phyloP scores from a whole-genome alignment of 306 rosid genomes.

The Arachis stenosperma region DNA sequence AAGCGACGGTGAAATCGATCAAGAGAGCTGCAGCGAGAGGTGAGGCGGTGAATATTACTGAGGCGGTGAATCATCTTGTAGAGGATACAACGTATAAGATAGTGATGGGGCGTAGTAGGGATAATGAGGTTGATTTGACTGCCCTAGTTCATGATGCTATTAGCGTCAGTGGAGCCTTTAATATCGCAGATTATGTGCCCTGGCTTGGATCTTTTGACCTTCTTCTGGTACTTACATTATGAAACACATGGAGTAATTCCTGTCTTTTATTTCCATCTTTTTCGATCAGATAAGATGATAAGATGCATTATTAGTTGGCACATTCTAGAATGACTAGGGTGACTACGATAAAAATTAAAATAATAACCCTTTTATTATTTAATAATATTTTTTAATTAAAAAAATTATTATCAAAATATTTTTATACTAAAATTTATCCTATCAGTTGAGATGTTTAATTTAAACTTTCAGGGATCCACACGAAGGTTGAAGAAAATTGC shows the following conservation, averaged over 20 bases:
- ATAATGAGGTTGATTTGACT: conserved; percentile 34
- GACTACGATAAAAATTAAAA: too few relatives aligned
- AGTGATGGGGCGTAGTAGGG: conserved; percentile 26
- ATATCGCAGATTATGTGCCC: conserved; percentile 44
- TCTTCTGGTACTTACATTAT: conserved; percentile 35
- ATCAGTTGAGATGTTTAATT: neutral
- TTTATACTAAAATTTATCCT: too few relatives aligned
- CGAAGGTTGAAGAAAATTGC: conserved; percentile 21
- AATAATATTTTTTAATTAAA: too few relatives aligned
- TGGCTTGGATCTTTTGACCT: conserved; percentile 28
- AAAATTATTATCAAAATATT: too few relatives aligned
- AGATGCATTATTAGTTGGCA: too few relatives aligned
- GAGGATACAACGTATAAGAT: conserved; percentile 27
- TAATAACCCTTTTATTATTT: too few relatives aligned
- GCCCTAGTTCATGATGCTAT: neutral
- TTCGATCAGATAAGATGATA: too few relatives aligned
- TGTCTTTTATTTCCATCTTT: too few relatives aligned
- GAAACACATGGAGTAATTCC: too few relatives aligned
- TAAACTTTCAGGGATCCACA: conserved; percentile 12
- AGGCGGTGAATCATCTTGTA: neutral
- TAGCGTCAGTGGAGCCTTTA: conserved; percentile 18
- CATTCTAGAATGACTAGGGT: too few relatives aligned
- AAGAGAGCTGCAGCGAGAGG: neutral
- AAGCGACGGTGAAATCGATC: neutral
- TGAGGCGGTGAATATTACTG: conserved; percentile 38